A percentile compares a stretch with the other conserved stretches of the same genome.
Evolutionary conservation across 768 basidiomycete species (phyloP).

Genomic region (Amanita thiersii): DNA sequence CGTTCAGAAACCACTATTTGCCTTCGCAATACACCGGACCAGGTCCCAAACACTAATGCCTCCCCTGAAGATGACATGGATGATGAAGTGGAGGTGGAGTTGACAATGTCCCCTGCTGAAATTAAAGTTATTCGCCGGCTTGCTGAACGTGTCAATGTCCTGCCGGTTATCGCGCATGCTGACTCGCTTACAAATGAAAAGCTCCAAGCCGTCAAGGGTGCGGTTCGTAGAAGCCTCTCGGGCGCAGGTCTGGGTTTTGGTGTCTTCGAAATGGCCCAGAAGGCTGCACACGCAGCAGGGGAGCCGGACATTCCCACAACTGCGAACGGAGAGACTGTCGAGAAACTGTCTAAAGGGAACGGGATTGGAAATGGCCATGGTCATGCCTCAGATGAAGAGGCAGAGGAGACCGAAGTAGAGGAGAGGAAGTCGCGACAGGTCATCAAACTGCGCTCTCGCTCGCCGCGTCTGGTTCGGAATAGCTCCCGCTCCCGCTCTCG

Average conservation of each 20-base stretch:
- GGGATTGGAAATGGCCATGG: conserved; percentile 18
- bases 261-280: conserved; percentile 41
- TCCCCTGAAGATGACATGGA: conserved; percentile 42
- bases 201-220: conserved; percentile 52
- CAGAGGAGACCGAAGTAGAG: conserved; percentile 36
- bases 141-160: conserved; percentile 65
- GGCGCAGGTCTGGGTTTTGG: conserved; percentile 70
- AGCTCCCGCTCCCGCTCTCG: conserved; percentile 69
- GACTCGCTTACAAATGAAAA: conserved; percentile 82
- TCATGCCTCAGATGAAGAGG: conserved; percentile 19
- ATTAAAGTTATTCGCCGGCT: conserved; percentile 74
- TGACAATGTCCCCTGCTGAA: conserved; percentile 72
- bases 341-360: too few species aligned
- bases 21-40: conserved; percentile 41
- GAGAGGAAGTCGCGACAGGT: conserved; percentile 63
- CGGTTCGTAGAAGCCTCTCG: conserved; percentile 56
- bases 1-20: conserved; percentile 65
- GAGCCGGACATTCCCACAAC: conserved; percentile 24
- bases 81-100: conserved; percentile 38
- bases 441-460: conserved; percentile 60
- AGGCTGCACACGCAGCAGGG: conserved; percentile 24
- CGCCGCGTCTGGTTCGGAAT: conserved; percentile 35
- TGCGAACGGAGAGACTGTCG: too few species aligned
- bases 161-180: conserved; percentile 73
- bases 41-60: conserved; percentile 46